phyloP scores from a whole-genome alignment of 2,329 filamentous ascomycete genomes.

The Stagonosporopsis vannaccii region DNA sequence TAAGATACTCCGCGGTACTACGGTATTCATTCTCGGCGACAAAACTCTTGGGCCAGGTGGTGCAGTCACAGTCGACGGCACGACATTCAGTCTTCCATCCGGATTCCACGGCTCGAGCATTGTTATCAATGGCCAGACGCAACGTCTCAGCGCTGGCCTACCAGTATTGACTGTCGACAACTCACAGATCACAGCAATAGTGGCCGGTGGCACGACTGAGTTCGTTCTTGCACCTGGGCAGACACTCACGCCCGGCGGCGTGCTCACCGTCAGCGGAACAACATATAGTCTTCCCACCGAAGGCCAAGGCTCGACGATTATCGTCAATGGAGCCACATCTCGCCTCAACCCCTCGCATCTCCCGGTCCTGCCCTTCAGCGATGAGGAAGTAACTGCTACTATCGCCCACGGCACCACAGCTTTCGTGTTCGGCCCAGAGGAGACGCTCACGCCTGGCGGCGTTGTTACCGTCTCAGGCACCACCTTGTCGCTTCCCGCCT shows the following conservation, averaged over 20 bases:
- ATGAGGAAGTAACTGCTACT: conserved; percentile 21
- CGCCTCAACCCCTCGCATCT: conserved; percentile 23
- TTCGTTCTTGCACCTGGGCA: conserved; percentile 29
- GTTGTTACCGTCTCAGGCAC: conserved; percentile 39
- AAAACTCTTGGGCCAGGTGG: conserved; percentile 31
- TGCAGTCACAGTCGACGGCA: conserved; percentile 35
- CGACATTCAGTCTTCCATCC: conserved; percentile 32
- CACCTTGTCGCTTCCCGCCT: conserved; percentile 34
- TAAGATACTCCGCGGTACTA: conserved; percentile 35
- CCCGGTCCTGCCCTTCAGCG: conserved; percentile 24
- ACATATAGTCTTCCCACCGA: conserved; percentile 31
- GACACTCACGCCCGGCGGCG: conserved; percentile 31
- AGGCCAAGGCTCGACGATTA: conserved; percentile 28
- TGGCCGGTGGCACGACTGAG: conserved; percentile 24
- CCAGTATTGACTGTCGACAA: conserved; percentile 21
- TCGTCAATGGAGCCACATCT: conserved; percentile 40
- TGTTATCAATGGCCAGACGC: conserved; percentile 34
- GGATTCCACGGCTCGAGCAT: conserved; percentile 26
- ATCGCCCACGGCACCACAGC: conserved; percentile 33
- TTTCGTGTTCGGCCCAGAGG: conserved; percentile 31
- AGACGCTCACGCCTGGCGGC: conserved; percentile 40
- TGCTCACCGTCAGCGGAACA: conserved; percentile 26
- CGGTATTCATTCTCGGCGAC: conserved; percentile 30
- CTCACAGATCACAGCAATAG: conserved; percentile 14
- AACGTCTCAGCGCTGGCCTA: conserved; percentile 22